Conservation (phyloP, 768 basidiomycete species). For the Hydnomerulius pinastri region DNA sequence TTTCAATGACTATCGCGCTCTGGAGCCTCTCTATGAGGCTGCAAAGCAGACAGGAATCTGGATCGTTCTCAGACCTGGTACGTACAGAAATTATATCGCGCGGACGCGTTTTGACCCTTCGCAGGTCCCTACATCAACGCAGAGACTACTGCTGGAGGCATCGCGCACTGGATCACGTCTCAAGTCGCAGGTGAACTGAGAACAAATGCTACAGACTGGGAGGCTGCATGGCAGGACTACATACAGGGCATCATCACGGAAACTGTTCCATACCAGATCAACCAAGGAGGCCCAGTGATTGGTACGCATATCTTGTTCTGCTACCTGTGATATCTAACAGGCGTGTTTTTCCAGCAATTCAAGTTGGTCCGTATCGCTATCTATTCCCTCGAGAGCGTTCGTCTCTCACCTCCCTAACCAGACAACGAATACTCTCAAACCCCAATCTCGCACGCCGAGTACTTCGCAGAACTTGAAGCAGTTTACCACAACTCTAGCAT, state of each 20-base stretch:
- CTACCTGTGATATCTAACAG: slow-evolving; percentile 3
- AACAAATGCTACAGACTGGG: slow-evolving; percentile 71
- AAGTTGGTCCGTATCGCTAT: slow-evolving; percentile 45
- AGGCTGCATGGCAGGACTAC: slow-evolving; percentile 70
- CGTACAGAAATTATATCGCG: slow-evolving; percentile 9
- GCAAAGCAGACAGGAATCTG: slow-evolving; percentile 75
- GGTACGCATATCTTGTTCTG: slow-evolving; percentile 39
- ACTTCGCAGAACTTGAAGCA: slow-evolving; percentile 63
- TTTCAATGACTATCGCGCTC: slow-evolving; percentile 66
- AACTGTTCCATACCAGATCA: slow-evolving; percentile 67
- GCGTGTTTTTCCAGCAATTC: slow-evolving; percentile 44
- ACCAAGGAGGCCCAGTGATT: slow-evolving; percentile 72
- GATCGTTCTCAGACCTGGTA: slow-evolving; percentile 79
- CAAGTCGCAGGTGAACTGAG: slow-evolving; percentile 65
- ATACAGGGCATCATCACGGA: slow-evolving; percentile 63
- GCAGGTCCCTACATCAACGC: slow-evolving; percentile 64
- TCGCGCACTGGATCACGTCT: slow-evolving; percentile 69
- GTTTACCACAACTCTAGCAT: slow-evolving; percentile 57
- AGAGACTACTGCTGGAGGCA: slow-evolving; percentile 78
- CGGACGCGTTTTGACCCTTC: slow-evolving; percentile 1
- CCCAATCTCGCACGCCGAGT: slow-evolving; percentile 44
- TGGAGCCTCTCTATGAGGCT: slow-evolving; percentile 73
- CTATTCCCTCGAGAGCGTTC: neutral
- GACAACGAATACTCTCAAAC: slow-evolving; percentile 77
- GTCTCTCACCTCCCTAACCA: slow-evolving; percentile 21